These are phyloP conservation scores for Pythium grandisporangium DNA, from an alignment of 352 stramenopile species.

Conservation along the genomic window DNA sequence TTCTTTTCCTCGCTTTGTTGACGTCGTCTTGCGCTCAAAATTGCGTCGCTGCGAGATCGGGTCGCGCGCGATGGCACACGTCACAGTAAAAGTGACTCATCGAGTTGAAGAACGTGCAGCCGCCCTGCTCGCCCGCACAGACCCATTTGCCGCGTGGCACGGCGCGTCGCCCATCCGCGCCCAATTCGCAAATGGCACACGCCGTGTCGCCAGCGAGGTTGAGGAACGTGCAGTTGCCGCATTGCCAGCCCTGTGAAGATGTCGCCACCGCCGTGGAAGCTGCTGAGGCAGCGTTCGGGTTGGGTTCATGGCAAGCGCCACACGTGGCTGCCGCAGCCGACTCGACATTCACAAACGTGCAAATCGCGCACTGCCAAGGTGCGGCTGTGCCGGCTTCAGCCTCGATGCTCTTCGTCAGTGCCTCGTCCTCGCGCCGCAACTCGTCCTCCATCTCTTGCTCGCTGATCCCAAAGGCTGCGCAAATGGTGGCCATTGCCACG, in stretches of 20 bases:
- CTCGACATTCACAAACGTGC: conserved; percentile 71
- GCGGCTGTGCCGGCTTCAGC: conserved; percentile 5
- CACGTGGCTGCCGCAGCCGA: conserved; percentile 21
- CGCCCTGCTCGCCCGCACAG: conserved; percentile 71
- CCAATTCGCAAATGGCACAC: conserved; percentile 78
- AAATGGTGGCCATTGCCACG: conserved; percentile 62
- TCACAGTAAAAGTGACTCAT: conserved; percentile 82
- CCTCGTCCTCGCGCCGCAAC: conserved; percentile 37
- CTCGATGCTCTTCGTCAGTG: conserved; percentile 6
- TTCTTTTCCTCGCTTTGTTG: too few relatives aligned
- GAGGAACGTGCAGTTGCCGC: conserved; percentile 81
- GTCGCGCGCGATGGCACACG: conserved; percentile 81
- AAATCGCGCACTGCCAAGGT: conserved; percentile 62
- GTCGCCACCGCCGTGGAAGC: conserved; percentile 2
- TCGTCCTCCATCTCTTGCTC: conserved; percentile 39
- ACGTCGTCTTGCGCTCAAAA: conserved; percentile 44
- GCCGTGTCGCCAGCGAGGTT: conserved; percentile 63
- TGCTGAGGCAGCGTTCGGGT: conserved; percentile 27
- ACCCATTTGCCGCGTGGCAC: conserved; percentile 82
- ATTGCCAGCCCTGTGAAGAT: conserved; percentile 62
- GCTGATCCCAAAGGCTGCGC: conserved; percentile 54
- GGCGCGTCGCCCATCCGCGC: conserved; percentile 64
- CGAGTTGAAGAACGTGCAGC: conserved; percentile 84
- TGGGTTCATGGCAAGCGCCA: conserved; percentile 53
- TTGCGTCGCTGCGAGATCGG: conserved; percentile 56